These are phyloP conservation scores for Ophiostoma sp. DNA, from an alignment of 2,329 filamentous ascomycete genomes.

Conservation along the genomic window DNA sequence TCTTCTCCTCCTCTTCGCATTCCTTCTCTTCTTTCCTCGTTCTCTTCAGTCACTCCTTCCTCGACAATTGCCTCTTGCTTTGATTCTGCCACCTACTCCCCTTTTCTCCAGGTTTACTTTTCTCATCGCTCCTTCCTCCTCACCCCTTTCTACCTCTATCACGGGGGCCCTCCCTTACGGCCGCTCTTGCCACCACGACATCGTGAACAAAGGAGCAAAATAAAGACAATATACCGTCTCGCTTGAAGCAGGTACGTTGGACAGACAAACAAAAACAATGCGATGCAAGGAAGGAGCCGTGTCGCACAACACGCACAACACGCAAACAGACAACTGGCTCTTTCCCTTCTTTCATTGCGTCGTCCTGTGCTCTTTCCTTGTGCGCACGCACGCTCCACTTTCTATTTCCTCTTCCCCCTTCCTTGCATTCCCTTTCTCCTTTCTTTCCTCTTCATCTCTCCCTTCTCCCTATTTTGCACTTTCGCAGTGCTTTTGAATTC, in stretches of 20 bases:
- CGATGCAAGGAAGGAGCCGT: constrained; percentile 16
- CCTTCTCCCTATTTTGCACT: neutral
- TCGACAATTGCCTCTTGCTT: neutral
- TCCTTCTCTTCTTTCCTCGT: neutral
- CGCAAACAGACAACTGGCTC: neutral
- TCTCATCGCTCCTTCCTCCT: constrained; percentile 11
- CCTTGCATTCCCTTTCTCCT: neutral
- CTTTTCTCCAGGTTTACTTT: neutral
- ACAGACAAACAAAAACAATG: constrained; percentile 10
- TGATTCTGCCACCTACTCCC: neutral
- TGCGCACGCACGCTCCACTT: neutral
- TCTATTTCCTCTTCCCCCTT: neutral
- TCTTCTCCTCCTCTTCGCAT: neutral
- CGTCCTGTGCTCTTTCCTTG: neutral
- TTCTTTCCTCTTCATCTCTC: constrained; percentile 4
- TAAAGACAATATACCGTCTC: neutral
- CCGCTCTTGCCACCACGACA: constrained; percentile 16
- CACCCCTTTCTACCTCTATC: neutral
- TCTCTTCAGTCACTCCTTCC: constrained; percentile 4
- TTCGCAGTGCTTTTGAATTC: neutral
- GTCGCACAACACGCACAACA: neutral
- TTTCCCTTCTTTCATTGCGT: neutral
- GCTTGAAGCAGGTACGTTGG: constrained; percentile 15
- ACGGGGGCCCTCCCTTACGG: neutral
- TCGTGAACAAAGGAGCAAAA: neutral